Evolutionary conservation across 1,284 basidiomycete species (phyloP).

Genomic region (Laetiporus sulphureus): DNA sequence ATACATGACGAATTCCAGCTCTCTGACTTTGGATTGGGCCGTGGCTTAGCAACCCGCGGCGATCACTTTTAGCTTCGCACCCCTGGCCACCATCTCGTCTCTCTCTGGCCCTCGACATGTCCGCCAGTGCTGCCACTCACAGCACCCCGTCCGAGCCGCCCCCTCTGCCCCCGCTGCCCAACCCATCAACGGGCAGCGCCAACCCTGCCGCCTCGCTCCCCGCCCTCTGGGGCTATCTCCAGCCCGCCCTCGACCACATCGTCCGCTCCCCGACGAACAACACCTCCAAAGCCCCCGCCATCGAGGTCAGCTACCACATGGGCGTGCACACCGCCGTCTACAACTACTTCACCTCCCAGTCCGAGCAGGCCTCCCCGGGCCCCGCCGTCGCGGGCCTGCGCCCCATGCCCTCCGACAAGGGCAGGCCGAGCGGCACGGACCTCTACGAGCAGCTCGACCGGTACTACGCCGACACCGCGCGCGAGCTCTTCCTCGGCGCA

Average conservation of each 20-base stretch:
- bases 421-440: conserved; percentile 46
- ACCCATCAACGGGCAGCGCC: conserved; percentile 49
- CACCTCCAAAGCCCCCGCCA: conserved; percentile 51
- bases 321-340: conserved; percentile 73
- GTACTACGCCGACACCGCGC: conserved; percentile 53
- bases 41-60: too few relatives aligned
- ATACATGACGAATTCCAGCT: too few relatives aligned
- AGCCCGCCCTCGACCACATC: conserved; percentile 70
- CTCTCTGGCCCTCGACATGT: too few relatives aligned
- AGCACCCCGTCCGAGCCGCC: conserved; percentile 3
- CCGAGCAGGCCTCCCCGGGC: conserved; percentile 27
- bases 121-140: too few relatives aligned
- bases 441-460: conserved; percentile 65
- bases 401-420: conserved; percentile 18
- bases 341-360: conserved; percentile 69
- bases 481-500: conserved; percentile 53
- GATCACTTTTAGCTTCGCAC: too few relatives aligned
- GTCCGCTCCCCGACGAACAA: conserved; percentile 58
- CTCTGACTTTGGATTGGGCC: too few relatives aligned
- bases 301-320: conserved; percentile 66
- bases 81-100: too few relatives aligned
- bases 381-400: conserved; percentile 25
- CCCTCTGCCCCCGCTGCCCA: conserved; percentile 21
- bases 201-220: conserved; percentile 66
- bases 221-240: conserved; percentile 65